Evolutionary conservation across 805 yeast genomes (phyloP), one percentile per base, ranked within the genome.

Genomic region (Lachancea sp.): DNA sequence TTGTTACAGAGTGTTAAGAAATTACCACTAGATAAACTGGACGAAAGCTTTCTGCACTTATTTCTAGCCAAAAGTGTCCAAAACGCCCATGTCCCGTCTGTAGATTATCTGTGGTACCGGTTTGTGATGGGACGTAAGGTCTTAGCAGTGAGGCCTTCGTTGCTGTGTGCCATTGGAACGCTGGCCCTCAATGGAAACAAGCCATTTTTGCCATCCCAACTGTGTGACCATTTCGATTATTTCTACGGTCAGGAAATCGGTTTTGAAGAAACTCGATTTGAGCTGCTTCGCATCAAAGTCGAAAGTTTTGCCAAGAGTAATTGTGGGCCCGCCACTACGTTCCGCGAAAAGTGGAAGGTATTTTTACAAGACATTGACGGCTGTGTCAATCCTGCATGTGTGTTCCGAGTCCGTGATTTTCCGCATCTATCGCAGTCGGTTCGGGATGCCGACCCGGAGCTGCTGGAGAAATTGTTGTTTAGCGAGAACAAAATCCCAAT

Each of bases 331-430:
- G 52, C 55, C 1, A 31, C 38, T 10, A 22, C 25, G 25, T 62
- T 63, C 38, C 41, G 51, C 17, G 61, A 59, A 34, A 60, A 60
- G 39, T 63, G 68, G 68, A 59, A 59, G 35, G 58, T 59, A 6
- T 59, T 55, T 38, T n/a, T 62, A 12, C 52, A 55, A 38, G 65
- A 58, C 19, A 47, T 63, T 43, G 67, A 61, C 31, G 47, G 55
- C 19, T 22, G 13, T 2, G 46, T 60, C 3, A 50, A 55, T 7
- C 27, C 38, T 2, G 41, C 30, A 2, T 26, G 32, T 1, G 30
- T 10, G 3, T 48, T 53, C 15, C 37, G 50, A 9, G 58, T 56
- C 8, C 48, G 59, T 30, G 66, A 62, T 41, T 63, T 57, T 44
- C 62, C 65, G 3, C 19, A 52, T 22, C 37, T 63, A 34, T 48